A percentile compares a stretch with the other conserved stretches of the same genome.
These are phyloP conservation scores for Arthrobotrys entomopaga DNA, from an alignment of 2,329 filamentous ascomycete species.

Conservation along the genomic window DNA sequence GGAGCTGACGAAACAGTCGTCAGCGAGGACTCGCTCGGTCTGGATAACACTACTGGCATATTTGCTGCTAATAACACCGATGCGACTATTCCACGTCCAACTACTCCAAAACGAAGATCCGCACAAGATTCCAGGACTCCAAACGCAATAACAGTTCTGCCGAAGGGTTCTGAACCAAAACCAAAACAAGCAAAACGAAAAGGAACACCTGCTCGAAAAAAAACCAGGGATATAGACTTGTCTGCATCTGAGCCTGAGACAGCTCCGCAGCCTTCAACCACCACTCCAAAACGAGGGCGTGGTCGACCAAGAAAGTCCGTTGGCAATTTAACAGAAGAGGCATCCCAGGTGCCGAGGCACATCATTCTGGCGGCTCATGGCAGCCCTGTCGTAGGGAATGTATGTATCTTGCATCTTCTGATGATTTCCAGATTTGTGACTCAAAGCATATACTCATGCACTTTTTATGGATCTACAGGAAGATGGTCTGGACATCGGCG, in stretches of 20 bases:
- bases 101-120: slow-evolving; percentile 16
- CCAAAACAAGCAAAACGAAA: slow-evolving; percentile 33
- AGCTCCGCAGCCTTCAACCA: not conserved
- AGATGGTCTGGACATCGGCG: slow-evolving; percentile 10
- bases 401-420: not conserved
- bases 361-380: not conserved
- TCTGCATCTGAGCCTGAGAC: slow-evolving; percentile 19
- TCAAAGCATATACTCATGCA: not conserved
- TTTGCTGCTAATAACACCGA: slow-evolving; percentile 13
- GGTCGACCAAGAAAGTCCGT: slow-evolving; percentile 53
- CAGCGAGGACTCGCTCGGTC: slow-evolving; percentile 45
- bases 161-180: slow-evolving; percentile 48
- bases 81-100: not conserved
- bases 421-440: not conserved
- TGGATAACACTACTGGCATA: slow-evolving; percentile 51
- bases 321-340: slow-evolving; percentile 9
- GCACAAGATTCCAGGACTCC: slow-evolving; percentile 9
- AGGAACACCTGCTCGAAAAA: slow-evolving; percentile 42
- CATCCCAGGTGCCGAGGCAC: not conserved
- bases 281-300: slow-evolving; percentile 44
- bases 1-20: slow-evolving; percentile 16
- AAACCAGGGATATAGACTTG: slow-evolving; percentile 16
- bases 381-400: not conserved
- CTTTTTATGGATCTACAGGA: not conserved
- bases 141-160: slow-evolving; percentile 23